Conservation (phyloP, 495 filamentous ascomycete species). For the Penicillium daleae region DNA sequence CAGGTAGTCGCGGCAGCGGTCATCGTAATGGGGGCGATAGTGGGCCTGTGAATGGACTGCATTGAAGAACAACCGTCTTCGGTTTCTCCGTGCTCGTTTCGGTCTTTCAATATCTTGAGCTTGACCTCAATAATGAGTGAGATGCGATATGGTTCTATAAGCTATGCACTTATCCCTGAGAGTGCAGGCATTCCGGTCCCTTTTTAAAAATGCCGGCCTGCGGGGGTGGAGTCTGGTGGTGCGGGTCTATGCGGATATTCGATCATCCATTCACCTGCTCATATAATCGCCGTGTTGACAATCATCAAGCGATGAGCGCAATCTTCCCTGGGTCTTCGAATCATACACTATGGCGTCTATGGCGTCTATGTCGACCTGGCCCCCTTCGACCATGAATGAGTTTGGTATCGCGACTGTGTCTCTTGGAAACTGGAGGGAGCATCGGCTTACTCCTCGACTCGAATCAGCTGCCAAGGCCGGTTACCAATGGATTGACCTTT, state of each 20-base stretch:
- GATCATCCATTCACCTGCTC: conserved; percentile 21
- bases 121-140: background rate
- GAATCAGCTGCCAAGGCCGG: conserved; percentile 36
- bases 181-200: background rate
- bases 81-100: background rate
- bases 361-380: no score
- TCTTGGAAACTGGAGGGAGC: conserved; percentile 36
- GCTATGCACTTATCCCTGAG: background rate
- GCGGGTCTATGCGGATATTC: conserved; percentile 15
- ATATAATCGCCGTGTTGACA: background rate
- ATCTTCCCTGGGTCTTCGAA: background rate
- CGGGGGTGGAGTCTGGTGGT: conserved; percentile 12
- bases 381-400: conserved; percentile 20
- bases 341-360: conserved; percentile 15
- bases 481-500: conserved; percentile 41
- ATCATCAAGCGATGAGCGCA: background rate
- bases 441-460: conserved; percentile 32
- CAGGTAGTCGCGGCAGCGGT: background rate
- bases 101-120: background rate
- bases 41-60: background rate
- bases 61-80: background rate
- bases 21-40: background rate
- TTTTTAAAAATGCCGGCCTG: conserved; percentile 17
- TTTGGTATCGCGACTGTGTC: conserved; percentile 40
- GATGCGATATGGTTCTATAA: background rate